Evolutionary conservation across 441 rosid species (phyloP), one percentile per base, ranked within the genome.

Genomic region (Rhodomyrtus psidioides): DNA sequence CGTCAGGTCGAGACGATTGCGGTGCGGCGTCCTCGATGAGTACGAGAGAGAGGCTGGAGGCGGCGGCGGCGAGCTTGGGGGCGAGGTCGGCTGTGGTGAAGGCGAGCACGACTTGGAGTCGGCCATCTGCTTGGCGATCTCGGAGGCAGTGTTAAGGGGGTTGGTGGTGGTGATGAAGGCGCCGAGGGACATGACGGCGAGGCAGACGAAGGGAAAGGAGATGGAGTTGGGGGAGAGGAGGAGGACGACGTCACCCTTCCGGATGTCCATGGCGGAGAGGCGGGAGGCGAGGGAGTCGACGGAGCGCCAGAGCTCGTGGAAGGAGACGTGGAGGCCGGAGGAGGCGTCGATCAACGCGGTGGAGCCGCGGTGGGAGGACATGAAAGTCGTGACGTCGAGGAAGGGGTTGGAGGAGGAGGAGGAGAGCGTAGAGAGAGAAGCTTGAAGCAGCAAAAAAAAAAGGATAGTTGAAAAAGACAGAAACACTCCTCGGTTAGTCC

Each of bases 121-220:
- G 6, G 89, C 88, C 39, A 94, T 89, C 88, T 96, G 98, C 84
- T 84, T 91, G 26, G 92, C 88, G 87, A 95, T 96, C 75, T 95
- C 98, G 26, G 65, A 57, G 13, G 93, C 76, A 53, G 98, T 97
- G 92, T 94, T 96, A 87, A 96, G 97, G 58, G 98, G 95, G 51
- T 95, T 97, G 55, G 98, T 93, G 89, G 99, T 96, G 89, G 99
- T 97, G 90, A 97, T 93, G 21, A 97, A 81, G 55, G 98, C 97
- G 55, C 98, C 99, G 24, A 96, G 92, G n/a, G 96, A 94, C 96
- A 97, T 92, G 74, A 94, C 95, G 85, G 99, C 87, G 89, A 94
- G 95, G 86, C 94, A 95, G 83, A 95, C 92, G 83, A 95, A 34
- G 34, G 99, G 98, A 87, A 97, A 91, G 92, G 84, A 93, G 85